Evolutionary conservation across 2,329 filamentous ascomycete genomes (phyloP), one percentile per base, ranked within the genome.

Genomic region (Cadophora luteo-olivacea): DNA sequence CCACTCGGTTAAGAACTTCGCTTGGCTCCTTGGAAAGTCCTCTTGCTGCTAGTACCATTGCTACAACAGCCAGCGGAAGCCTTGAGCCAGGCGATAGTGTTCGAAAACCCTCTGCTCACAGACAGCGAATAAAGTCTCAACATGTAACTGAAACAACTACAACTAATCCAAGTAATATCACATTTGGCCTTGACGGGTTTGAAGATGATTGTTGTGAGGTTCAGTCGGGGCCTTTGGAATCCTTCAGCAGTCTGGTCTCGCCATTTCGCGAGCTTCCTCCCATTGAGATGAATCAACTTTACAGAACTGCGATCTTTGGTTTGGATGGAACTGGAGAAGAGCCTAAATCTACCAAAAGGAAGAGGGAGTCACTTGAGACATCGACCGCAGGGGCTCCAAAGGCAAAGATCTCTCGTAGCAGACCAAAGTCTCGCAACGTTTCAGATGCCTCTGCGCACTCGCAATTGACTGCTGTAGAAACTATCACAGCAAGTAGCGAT

Each of bases 321-420:
- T 54, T 52, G 9, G 66, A 68, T 45, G 66, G 66, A 12, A 29
- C 61, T 36, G 54, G 52, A 25, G 61, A 57, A 22, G 41, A 29
- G 11, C 41, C 24, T 19, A 64, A 61, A 12, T 41, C 29, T 49
- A 49, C 29, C 14, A 64, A 55, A 54, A 63, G 54, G 25, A 61
- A 60, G 32, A 61, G 55, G 7, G 8, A 22, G 22, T 48, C 25
- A 19, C 32, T 45, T 7, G 52, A 51, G 12, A 29, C n/a, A 62
- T 24, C 60, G 9, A 4, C 45, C 24, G 22, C n/a, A 29, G 36
- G 12, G 12, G 57, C 57, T 25, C 57, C 49, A 25, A 64, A 45
- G 12, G 9, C 49, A 45, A 64, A 64, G 22, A n/a, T 54, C n/a
- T 11, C n/a, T 25, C 32, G 61, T 12, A 55, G 19, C 0, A 32